A percentile compares a stretch with the other conserved stretches of the same genome.
Evolutionary conservation across 306 rosid genomes (phyloP).

Genomic region (Casuarina equisetifolia): DNA sequence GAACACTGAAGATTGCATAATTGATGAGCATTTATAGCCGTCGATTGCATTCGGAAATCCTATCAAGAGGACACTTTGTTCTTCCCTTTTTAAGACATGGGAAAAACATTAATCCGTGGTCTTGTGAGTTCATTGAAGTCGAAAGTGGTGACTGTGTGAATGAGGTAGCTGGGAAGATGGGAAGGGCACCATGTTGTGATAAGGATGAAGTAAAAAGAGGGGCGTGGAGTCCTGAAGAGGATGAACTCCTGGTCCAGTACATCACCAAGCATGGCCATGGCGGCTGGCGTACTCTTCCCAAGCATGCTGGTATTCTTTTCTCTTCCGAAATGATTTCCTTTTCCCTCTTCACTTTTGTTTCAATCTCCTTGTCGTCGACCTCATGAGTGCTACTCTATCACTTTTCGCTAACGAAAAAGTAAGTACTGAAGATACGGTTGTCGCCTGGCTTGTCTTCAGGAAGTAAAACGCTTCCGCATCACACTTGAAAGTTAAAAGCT

Average conservation of each 20-base stretch:
- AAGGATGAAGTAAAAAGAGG: constrained; percentile 50
- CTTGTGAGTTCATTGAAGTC: neutral
- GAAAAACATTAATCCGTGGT: neutral
- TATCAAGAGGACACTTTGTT: neutral
- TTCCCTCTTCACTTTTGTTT: neutral
- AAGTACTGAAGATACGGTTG: neutral
- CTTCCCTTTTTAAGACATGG: neutral
- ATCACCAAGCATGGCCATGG: constrained; percentile 52
- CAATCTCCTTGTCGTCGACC: neutral
- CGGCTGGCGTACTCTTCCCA: constrained; percentile 59
- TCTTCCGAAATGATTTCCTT: neutral
- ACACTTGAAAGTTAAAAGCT: neutral
- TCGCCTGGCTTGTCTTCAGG: neutral
- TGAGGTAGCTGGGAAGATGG: constrained; percentile 33
- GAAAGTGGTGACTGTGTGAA: constrained; percentile 4
- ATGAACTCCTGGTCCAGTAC: constrained; percentile 40
- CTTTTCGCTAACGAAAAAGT: no score
- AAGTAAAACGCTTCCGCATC: neutral
- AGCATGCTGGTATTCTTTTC: constrained; percentile 41
- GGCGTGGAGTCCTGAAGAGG: constrained; percentile 63
- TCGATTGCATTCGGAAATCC: constrained; percentile 19
- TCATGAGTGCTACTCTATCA: no score
- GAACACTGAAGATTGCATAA: neutral
- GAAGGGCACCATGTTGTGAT: constrained; percentile 53
- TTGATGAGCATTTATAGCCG: constrained; percentile 31